Percentiles rank a stretch among this genome's conserved stretches.
Conservation (phyloP, 2,329 filamentous ascomycete genomes). For the Anthostomella pinea region DNA sequence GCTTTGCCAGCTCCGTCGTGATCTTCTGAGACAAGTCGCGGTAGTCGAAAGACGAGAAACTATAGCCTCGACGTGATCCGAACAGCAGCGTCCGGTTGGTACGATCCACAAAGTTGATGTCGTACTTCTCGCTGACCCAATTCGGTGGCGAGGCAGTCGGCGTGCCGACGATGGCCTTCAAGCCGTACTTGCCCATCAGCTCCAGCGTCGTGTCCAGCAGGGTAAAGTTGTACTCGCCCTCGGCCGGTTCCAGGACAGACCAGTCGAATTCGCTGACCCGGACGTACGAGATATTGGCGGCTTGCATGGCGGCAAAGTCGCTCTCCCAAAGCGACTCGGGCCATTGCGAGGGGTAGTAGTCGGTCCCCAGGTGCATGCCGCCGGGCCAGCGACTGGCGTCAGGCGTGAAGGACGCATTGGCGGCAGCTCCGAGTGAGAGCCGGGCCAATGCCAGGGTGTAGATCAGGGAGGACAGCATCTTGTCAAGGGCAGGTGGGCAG, state of each 20-base stretch:
- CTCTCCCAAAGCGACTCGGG: slow-evolving; percentile 21
- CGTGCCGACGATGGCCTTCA: slow-evolving; percentile 23
- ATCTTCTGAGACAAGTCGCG: slow-evolving; percentile 22
- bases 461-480: too few relatives aligned
- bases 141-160: slow-evolving; percentile 20
- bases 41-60: slow-evolving; percentile 23
- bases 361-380: slow-evolving; percentile 19
- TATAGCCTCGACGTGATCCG: slow-evolving; percentile 22
- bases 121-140: slow-evolving; percentile 20
- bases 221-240: slow-evolving; percentile 21
- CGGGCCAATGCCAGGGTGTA: too few relatives aligned
- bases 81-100: slow-evolving; percentile 21
- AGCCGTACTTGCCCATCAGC: slow-evolving; percentile 13
- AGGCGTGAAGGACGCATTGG: too few relatives aligned
- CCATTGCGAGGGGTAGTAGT: slow-evolving; percentile 25
- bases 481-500: too few relatives aligned
- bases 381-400: slow-evolving; percentile 19
- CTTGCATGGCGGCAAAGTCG: slow-evolving; percentile 19
- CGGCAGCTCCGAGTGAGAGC: too few relatives aligned
- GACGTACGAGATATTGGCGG: slow-evolving; percentile 20
- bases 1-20: slow-evolving; percentile 18
- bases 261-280: slow-evolving; percentile 25
- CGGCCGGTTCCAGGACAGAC: slow-evolving; percentile 17
- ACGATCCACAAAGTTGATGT: slow-evolving; percentile 20
- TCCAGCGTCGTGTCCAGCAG: slow-evolving; percentile 19